A percentile compares a stretch with the other conserved stretches of the same genome.
These are phyloP conservation scores for Senecio squalidus DNA, from an alignment of 140 eudicot genomes.

Conservation along the genomic window DNA sequence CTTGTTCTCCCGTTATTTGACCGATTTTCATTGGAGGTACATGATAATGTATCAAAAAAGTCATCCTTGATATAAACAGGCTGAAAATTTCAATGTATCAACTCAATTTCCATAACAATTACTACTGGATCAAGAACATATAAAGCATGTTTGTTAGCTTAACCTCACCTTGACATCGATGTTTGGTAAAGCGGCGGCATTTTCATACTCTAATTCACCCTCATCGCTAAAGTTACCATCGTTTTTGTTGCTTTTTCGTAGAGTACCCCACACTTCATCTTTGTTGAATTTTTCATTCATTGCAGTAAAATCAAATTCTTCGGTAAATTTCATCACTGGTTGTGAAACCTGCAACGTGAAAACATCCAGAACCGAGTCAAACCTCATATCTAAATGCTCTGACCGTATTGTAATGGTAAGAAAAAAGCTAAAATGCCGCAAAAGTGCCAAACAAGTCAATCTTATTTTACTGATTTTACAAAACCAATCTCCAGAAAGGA, in stretches of 20 bases:
- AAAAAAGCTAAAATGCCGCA: too few relatives aligned
- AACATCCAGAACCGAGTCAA: background rate
- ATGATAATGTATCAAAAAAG: constrained; percentile 49
- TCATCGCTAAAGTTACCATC: constrained; percentile 54
- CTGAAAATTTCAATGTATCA: constrained; percentile 21
- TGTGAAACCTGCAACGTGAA: constrained; percentile 41
- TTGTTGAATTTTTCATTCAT: constrained; percentile 96
- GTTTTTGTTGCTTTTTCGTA: constrained; percentile 63
- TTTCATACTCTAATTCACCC: constrained; percentile 53
- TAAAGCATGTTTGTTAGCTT: background rate
- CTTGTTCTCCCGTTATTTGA: constrained; percentile 25
- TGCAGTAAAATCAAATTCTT: constrained; percentile 86
- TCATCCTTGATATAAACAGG: constrained; percentile 47
- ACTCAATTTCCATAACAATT: background rate
- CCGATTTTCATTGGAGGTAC: constrained; percentile 17
- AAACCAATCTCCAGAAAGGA: too few relatives aligned
- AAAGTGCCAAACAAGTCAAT: too few relatives aligned
- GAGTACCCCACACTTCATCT: constrained; percentile 92
- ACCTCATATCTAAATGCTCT: background rate
- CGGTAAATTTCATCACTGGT: constrained; percentile 66
- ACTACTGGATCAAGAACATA: too few relatives aligned
- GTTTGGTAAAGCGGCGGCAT: constrained; percentile 41
- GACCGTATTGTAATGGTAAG: too few relatives aligned
- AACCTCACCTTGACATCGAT: constrained; percentile 52
- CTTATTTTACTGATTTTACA: too few relatives aligned